These are phyloP conservation scores for Torrubiellomyces zombiae DNA, from an alignment of 2,329 filamentous ascomycete genomes.

Conservation along the genomic window DNA sequence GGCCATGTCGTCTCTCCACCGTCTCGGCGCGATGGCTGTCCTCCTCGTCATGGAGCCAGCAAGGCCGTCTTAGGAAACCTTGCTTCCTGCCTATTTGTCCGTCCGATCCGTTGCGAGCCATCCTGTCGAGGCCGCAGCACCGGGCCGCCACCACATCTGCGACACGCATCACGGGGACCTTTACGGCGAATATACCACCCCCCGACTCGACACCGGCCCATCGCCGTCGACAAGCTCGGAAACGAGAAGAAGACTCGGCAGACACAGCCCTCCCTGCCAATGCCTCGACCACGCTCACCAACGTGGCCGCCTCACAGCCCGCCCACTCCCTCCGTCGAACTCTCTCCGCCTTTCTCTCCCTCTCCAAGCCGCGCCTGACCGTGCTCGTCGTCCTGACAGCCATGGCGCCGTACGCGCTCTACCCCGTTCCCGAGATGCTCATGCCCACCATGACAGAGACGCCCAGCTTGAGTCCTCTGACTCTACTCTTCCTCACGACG, in stretches of 20 bases:
- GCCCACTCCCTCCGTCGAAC: conserved; percentile 42
- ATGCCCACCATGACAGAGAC: conserved; percentile 46
- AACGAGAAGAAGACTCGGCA: conserved; percentile 6
- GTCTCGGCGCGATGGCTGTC: conserved; percentile 16
- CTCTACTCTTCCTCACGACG: conserved; percentile 76
- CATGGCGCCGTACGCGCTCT: conserved; percentile 81
- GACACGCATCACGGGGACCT: conserved; percentile 4
- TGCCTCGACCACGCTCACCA: conserved; percentile 39
- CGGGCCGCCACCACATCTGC: conserved; percentile 8
- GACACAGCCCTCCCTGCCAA: conserved; percentile 24
- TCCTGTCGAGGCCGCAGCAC: too few relatives aligned
- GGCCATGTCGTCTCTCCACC: conserved; percentile 6
- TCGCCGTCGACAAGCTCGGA: conserved; percentile 16
- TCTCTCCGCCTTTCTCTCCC: conserved; percentile 67
- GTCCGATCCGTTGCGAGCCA: conserved; percentile 11
- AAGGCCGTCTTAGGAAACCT: too few relatives aligned
- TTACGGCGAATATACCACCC: conserved; percentile 10
- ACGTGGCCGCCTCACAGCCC: conserved; percentile 31
- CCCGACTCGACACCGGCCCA: too few relatives aligned
- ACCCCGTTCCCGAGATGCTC: conserved; percentile 79
- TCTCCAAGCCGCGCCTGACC: conserved; percentile 89
- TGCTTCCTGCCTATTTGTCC: too few relatives aligned
- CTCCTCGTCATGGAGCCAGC: conserved; percentile 11
- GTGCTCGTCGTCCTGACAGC: conserved; percentile 83
- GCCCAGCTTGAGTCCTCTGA: conserved; percentile 77